A percentile compares a stretch with the other conserved stretches of the same genome.
phyloP scores from a whole-genome alignment of 192 early-diverging fungal genomes.

The Coemansia sp. region DNA sequence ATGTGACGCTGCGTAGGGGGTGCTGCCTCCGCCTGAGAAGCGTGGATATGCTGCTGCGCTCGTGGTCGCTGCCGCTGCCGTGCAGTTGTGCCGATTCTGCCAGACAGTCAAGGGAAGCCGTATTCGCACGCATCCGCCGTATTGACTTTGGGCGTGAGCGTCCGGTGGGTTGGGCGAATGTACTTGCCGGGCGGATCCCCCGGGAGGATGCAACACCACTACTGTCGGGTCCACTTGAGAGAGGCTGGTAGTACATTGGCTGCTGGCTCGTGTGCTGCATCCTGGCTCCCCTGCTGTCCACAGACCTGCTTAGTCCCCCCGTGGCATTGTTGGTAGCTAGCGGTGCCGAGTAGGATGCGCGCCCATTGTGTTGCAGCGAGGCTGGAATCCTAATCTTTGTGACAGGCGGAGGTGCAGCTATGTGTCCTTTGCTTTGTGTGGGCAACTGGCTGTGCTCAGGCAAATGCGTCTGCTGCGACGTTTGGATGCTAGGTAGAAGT shows the following conservation, averaged over 20 bases:
- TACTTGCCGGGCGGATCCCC: background rate
- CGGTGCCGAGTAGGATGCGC: slow-evolving; percentile 40
- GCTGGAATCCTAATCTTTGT: slow-evolving; percentile 38
- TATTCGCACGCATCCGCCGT: slow-evolving; percentile 46
- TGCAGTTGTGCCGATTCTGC: slow-evolving; percentile 10
- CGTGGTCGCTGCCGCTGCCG: slow-evolving; percentile 2
- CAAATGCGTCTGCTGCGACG: background rate
- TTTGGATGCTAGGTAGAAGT: background rate
- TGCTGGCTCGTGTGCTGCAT: slow-evolving; percentile 6
- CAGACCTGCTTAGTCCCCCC: background rate
- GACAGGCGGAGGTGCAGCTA: background rate
- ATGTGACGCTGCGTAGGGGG: slow-evolving; percentile 41
- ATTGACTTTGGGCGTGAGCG: slow-evolving; percentile 33
- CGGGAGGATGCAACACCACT: background rate
- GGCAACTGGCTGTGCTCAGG: background rate
- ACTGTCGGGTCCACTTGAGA: slow-evolving; percentile 9
- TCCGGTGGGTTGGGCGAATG: background rate
- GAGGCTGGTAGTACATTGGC: slow-evolving; percentile 42
- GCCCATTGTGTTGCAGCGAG: background rate
- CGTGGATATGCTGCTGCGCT: slow-evolving; percentile 27
- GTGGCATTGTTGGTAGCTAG: slow-evolving; percentile 1
- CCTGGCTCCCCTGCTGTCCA: background rate
- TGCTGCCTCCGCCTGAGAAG: slow-evolving; percentile 46
- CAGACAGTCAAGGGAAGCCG: slow-evolving; percentile 42
- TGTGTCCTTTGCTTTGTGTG: background rate